Conservation (phyloP, 2,329 filamentous ascomycete species). For the Hypoxylon sp. region DNA sequence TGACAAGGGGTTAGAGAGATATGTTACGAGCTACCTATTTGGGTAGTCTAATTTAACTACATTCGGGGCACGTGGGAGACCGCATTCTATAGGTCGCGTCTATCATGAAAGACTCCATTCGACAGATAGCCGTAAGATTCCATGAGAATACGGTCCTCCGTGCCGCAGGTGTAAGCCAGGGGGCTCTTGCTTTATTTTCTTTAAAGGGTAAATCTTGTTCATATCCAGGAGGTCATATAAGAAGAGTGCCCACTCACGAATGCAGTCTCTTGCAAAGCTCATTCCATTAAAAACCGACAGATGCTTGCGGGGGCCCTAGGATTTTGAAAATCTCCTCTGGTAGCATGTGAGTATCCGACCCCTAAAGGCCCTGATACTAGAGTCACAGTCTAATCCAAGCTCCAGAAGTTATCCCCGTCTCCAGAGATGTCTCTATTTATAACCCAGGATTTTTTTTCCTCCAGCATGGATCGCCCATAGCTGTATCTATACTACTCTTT, state of each 20-base stretch:
- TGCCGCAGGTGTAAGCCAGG: background rate
- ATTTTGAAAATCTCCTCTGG: background rate
- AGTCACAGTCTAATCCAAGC: background rate
- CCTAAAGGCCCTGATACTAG: background rate
- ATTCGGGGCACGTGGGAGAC: conserved; percentile 19
- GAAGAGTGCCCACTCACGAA: background rate
- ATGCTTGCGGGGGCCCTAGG: background rate
- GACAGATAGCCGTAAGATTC: background rate
- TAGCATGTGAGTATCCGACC: background rate
- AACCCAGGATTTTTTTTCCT: background rate
- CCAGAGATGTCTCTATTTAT: background rate
- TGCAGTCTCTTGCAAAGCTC: too few species aligned
- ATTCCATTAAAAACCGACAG: background rate
- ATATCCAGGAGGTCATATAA: background rate
- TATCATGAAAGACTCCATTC: conserved; percentile 9
- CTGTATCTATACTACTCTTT: background rate
- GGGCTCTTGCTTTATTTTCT: background rate
- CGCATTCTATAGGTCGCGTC: conserved; percentile 14
- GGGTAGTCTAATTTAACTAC: conserved; percentile 27
- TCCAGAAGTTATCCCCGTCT: conserved; percentile 1
- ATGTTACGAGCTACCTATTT: conserved; percentile 40
- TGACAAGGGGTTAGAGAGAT: conserved; percentile 7
- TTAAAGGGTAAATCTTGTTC: background rate
- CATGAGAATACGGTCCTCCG: background rate
- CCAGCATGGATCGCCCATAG: background rate